These are phyloP conservation scores for Medicago lupulina DNA, from an alignment of 306 rosid species.

Conservation along the genomic window DNA sequence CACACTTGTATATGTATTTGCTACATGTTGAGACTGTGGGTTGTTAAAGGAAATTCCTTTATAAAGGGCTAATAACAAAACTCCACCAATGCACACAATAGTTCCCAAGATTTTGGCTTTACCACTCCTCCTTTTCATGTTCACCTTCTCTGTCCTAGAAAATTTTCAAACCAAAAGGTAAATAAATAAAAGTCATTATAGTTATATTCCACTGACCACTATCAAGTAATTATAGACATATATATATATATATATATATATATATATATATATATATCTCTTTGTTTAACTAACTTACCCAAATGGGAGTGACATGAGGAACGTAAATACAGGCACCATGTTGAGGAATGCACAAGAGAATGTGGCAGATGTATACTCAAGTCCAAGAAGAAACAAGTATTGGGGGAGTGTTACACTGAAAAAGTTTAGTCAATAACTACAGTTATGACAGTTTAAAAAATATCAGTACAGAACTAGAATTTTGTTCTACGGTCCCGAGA, in stretches of 20 bases:
- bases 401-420: constrained; percentile 76
- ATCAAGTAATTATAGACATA: not conserved
- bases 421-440: not conserved
- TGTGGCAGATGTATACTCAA: constrained; percentile 75
- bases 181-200: not conserved
- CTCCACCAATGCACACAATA: constrained; percentile 66
- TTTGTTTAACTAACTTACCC: constrained; percentile 55
- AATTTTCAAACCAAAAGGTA: constrained; percentile 16
- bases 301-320: constrained; percentile 75
- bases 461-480: not conserved
- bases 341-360: constrained; percentile 90
- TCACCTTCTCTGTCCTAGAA: constrained; percentile 76
- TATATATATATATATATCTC: not conserved
- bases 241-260: not conserved
- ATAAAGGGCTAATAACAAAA: constrained; percentile 65
- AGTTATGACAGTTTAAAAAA: not conserved
- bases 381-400: constrained; percentile 76
- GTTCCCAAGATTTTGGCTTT: constrained; percentile 73
- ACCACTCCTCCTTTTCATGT: constrained; percentile 63
- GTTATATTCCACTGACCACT: constrained; percentile 24
- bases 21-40: constrained; percentile 34
- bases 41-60: constrained; percentile 66
- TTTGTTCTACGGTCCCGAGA: not conserved
- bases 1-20: constrained; percentile 7
- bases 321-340: constrained; percentile 81